Percentiles rank a stretch among this genome's conserved stretches.
phyloP scores from a whole-genome alignment of 2,329 filamentous ascomycete genomes.

The Phaeomoniella chlamydospora region DNA sequence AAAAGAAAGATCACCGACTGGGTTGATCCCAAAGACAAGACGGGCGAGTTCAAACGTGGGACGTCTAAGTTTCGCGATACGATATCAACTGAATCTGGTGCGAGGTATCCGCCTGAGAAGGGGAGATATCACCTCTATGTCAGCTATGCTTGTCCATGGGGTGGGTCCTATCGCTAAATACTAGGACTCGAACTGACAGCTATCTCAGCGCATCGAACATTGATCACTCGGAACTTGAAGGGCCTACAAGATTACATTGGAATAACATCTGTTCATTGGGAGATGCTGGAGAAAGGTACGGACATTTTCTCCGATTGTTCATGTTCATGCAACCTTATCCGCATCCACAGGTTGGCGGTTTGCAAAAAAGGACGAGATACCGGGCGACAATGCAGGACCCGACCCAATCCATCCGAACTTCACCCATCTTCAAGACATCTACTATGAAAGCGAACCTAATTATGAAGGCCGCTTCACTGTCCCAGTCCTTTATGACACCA shows the following conservation, averaged over 20 bases:
- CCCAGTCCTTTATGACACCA: slow-evolving; percentile 63
- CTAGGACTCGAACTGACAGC: not conserved
- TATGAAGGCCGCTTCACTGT: slow-evolving; percentile 77
- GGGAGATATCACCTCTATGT: slow-evolving; percentile 90
- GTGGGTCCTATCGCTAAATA: slow-evolving; percentile 19
- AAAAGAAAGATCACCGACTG: slow-evolving; percentile 62
- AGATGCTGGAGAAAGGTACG: slow-evolving; percentile 54
- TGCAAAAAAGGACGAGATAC: slow-evolving; percentile 46
- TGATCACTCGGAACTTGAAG: slow-evolving; percentile 83
- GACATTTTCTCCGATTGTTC: slow-evolving; percentile 4
- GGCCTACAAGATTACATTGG: slow-evolving; percentile 75
- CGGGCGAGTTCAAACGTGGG: slow-evolving; percentile 87
- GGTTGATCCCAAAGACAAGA: slow-evolving; percentile 62
- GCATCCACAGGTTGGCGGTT: slow-evolving; percentile 62
- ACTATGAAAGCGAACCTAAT: slow-evolving; percentile 58
- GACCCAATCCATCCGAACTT: slow-evolving; percentile 51
- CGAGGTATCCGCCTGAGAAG: slow-evolving; percentile 72
- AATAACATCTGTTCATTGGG: slow-evolving; percentile 81
- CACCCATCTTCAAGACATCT: slow-evolving; percentile 63
- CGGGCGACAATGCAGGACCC: slow-evolving; percentile 37
- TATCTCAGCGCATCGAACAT: slow-evolving; percentile 58
- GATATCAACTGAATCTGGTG: slow-evolving; percentile 57
- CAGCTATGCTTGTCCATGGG: slow-evolving; percentile 89
- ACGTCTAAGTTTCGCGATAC: slow-evolving; percentile 67
- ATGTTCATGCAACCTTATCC: slow-evolving; percentile 5